Base-by-base conservation (phyloP, 139 green algal species). In the Marvania coccoides region DNA sequence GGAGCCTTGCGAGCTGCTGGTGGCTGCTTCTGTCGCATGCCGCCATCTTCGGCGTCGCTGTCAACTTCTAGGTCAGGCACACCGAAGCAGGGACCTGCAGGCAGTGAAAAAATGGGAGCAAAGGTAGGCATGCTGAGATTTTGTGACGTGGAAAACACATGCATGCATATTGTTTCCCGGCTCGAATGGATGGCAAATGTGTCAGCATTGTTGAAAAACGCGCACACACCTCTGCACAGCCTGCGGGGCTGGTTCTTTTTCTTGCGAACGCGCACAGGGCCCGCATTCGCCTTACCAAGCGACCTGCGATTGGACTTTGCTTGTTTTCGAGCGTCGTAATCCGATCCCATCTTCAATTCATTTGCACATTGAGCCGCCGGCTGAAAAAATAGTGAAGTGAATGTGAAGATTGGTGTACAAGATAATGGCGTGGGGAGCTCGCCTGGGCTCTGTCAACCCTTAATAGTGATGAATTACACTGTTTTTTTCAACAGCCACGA, bases 291-390 rank as follows among this genome's bases (percentile, higher is more conserved):
- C n/a, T n/a, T n/a, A 3, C 67, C 51, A 15, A 45, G 46, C 6
- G 71, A 51, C 53, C 83, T 86, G 3, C 71, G 51, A 24, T 83
- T 60, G 75, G 82, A 85, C 59, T 90, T 91, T 10, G 72, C 71
- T 2, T 59, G 14, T 47, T 90, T 88, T 4, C 85, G 64, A 0
- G 78, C 73, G 6, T 68, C 33, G 39, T 87, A 91, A 33, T 91
- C 85, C 5, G 75, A 65, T 0, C 70, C 83, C 85, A 91, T 91
- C 3, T 2, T 54, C n/a, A 54, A 54, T 9, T 54, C 15, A 30
- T 8, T 54, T 8, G 24, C 6, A 19, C 10, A 54, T 30, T 9
- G 24, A 19, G 47, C 19, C 19, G 47, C 12, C 14, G 19, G 47
- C 10, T n/a, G 47, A n/a, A 28, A 7, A 56, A 15, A 56, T 56